These are phyloP conservation scores for Pestalotiopsis sp. DNA, from an alignment of 2,329 filamentous ascomycete genomes.

Conservation along the genomic window DNA sequence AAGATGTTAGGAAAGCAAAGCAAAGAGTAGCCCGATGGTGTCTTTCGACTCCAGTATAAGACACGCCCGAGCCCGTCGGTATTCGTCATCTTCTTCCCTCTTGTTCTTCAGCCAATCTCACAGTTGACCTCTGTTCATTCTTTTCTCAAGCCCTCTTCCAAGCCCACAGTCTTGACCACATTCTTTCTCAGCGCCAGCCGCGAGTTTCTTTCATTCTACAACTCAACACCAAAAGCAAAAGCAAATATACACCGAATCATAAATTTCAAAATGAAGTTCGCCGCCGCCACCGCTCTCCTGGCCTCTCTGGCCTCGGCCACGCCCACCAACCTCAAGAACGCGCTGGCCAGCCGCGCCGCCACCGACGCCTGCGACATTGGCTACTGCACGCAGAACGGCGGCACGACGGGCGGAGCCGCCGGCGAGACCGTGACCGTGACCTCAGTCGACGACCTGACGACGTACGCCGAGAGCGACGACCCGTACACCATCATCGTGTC, in stretches of 20 bases:
- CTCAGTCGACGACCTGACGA: conserved; percentile 49
- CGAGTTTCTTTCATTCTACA: not conserved
- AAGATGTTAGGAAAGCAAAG: not conserved
- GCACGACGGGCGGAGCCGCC: conserved; percentile 56
- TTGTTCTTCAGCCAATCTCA: conserved; percentile 3
- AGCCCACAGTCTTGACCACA: not conserved
- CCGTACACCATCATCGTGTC: conserved; percentile 48
- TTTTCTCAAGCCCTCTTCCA: conserved; percentile 2
- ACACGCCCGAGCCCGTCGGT: not conserved
- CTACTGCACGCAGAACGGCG: conserved; percentile 24
- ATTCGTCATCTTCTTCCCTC: not conserved
- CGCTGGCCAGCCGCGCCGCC: conserved; percentile 24
- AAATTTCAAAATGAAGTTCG: conserved; percentile 25
- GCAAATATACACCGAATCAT: not conserved
- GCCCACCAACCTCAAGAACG: conserved; percentile 21
- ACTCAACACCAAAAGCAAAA: not conserved
- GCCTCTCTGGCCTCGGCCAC: conserved; percentile 22
- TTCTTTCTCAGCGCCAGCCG: conserved; percentile 12
- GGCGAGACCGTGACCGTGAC: conserved; percentile 58
- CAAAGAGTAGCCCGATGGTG: not conserved
- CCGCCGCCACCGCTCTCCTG: conserved; percentile 20
- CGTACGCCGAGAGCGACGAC: conserved; percentile 49
- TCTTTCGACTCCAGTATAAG: not conserved
- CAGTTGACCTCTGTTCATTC: conserved; percentile 13
- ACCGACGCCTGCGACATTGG: conserved; percentile 25